Percentiles rank a stretch among this genome's conserved stretches.
Conservation (phyloP, 2,329 filamentous ascomycete genomes). For the Cladosporium sp. region DNA sequence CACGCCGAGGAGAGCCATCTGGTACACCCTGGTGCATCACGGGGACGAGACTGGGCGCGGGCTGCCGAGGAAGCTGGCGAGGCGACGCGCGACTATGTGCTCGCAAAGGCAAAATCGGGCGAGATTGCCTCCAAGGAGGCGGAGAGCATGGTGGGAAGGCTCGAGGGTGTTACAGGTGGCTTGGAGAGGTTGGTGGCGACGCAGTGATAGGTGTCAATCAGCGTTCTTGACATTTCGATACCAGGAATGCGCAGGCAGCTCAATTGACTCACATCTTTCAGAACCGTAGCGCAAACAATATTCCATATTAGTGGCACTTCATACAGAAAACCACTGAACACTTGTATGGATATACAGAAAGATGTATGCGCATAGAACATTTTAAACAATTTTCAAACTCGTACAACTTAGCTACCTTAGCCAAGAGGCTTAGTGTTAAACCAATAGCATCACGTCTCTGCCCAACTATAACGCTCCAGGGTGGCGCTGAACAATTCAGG, state of each 20-base stretch:
- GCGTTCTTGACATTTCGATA: not conserved
- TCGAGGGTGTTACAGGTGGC: slow-evolving; percentile 22
- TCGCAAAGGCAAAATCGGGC: slow-evolving; percentile 27
- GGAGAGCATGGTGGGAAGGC: slow-evolving; percentile 23
- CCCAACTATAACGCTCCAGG: not conserved
- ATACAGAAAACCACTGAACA: not conserved
- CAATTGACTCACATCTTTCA: not conserved
- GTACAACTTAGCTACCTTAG: not conserved
- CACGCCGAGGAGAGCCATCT: slow-evolving; percentile 41
- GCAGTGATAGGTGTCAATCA: not conserved
- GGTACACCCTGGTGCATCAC: slow-evolving; percentile 32
- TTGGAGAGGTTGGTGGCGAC: slow-evolving; percentile 17
- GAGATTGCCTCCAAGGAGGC: slow-evolving; percentile 25
- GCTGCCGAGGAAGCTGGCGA: slow-evolving; percentile 29
- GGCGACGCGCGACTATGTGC: slow-evolving; percentile 24
- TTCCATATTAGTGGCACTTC: not conserved
- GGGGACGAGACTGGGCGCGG: slow-evolving; percentile 31
- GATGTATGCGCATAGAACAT: not conserved
- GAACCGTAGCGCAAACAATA: too few species aligned
- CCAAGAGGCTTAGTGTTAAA: not conserved
- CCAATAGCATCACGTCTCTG: not conserved
- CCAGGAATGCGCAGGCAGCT: not conserved
- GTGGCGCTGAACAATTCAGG: not conserved
- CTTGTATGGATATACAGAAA: not conserved
- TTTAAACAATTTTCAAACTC: not conserved